A percentile compares a stretch with the other conserved stretches of the same genome.
phyloP scores from a whole-genome alignment of 371 early-diverging fungal species.

The Dichotomocladium elegans region DNA sequence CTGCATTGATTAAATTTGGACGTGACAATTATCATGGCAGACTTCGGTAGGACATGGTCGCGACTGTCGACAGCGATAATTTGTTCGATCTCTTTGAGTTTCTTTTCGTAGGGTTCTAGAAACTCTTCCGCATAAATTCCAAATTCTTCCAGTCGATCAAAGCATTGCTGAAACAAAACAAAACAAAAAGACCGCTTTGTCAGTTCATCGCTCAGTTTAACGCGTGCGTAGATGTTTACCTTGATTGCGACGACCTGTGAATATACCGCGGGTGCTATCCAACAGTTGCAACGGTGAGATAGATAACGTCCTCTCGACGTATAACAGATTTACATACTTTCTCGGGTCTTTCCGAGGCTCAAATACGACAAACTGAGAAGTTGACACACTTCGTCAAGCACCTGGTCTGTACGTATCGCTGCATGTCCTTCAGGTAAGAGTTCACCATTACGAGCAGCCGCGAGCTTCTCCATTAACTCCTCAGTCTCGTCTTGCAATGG shows the following conservation, averaged over 20 bases:
- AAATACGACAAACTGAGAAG: slow-evolving; percentile 75
- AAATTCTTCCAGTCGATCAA: slow-evolving; percentile 63
- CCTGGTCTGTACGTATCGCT: slow-evolving; percentile 65
- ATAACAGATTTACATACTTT: slow-evolving; percentile 35
- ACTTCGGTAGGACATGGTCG: slow-evolving; percentile 20
- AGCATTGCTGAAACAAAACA: slow-evolving; percentile 56
- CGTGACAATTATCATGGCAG: slow-evolving; percentile 28
- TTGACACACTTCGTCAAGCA: slow-evolving; percentile 74
- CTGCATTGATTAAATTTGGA: slow-evolving; percentile 38
- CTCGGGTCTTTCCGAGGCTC: slow-evolving; percentile 72
- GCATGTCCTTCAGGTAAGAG: slow-evolving; percentile 17
- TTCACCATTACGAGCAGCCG: slow-evolving; percentile 19
- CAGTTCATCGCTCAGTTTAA: too few species aligned
- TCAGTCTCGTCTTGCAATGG: slow-evolving; percentile 46
- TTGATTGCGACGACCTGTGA: slow-evolving; percentile 75
- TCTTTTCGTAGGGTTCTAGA: slow-evolving; percentile 30
- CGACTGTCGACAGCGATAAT: slow-evolving; percentile 27
- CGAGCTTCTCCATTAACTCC: slow-evolving; percentile 26
- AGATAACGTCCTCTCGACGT: neutral
- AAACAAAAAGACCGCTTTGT: too few species aligned
- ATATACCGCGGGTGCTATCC: slow-evolving; percentile 65
- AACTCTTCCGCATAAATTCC: slow-evolving; percentile 62
- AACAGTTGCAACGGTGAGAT: neutral
- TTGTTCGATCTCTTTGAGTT: slow-evolving; percentile 33
- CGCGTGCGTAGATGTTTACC: slow-evolving; percentile 50